Evolutionary conservation across 176 grass and related monocot genomes (phyloP), one percentile per base, ranked within the genome.

Genomic region (Coix lacrymajobi): DNA sequence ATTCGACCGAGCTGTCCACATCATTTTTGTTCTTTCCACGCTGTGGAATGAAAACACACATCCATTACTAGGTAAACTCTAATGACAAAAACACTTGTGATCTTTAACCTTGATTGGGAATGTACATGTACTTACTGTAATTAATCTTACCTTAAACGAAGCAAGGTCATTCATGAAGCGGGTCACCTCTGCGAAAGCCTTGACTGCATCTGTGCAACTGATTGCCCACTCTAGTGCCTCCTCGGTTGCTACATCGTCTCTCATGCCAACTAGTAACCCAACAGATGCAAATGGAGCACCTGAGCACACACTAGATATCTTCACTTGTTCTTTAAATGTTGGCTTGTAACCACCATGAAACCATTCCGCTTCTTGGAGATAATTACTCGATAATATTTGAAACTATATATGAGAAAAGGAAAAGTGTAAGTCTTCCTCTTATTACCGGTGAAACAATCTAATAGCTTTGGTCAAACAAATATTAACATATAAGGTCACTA

Each of bases 321-420:
- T 81, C 28, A 75, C 72, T 10, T 85, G 88, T 37, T 90, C 83
- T 20, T 76, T 28, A 40, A 86, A 86, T 25, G 25, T 77, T 48
- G 83, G 83, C 46, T 63, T 73, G 66, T 63, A 38, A 32, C 43
- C 62, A 38, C 30, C 13, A 36, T 74, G 78, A 32, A 11, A 84
- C 83, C 88, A 90, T 79, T 90, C 61, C 7, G 82, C 69, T 90
- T 90, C 83, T 77, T 86, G 82, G 64, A 81, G 62, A 74, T 86
- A 90, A 8, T 69, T 69, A 15, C 38, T 69, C 11, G 76, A 56
- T 61, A 86, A 20, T 41, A 30, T 52, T 62, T 90, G 69, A 54
- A 63, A 66, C 88, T 90, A 32, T 15, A 51, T 14, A 39, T 13
- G 25, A 51, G 66, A n/a, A 34, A 4, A 4, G 24, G 3, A 41